These are phyloP conservation scores for Trichoderma simmonsii DNA, from an alignment of 2,329 filamentous ascomycete genomes.

Conservation along the genomic window DNA sequence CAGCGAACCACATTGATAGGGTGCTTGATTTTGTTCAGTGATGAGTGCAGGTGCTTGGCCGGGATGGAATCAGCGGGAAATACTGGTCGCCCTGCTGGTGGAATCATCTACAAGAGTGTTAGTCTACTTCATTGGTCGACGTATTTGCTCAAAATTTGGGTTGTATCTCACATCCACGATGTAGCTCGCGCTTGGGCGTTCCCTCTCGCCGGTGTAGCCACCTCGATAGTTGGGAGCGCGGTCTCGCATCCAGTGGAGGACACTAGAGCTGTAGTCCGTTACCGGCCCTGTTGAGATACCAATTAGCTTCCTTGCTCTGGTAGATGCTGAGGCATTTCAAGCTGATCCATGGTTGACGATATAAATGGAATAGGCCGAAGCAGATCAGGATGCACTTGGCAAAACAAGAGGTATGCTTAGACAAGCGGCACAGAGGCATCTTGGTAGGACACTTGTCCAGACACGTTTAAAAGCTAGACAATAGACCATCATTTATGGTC, in stretches of 20 bases:
- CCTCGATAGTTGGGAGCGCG: conserved; percentile 68
- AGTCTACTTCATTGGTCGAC: conserved; percentile 16
- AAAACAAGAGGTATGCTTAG: background rate
- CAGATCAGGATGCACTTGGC: background rate
- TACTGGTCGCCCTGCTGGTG: conserved; percentile 71
- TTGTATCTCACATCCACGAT: conserved; percentile 67
- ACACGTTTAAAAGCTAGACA: background rate
- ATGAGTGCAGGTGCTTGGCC: conserved; percentile 95
- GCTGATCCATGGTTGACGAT: background rate
- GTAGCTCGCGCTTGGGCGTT: conserved; percentile 84
- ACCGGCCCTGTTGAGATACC: conserved; percentile 63
- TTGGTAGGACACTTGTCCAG: background rate
- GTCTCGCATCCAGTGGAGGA: conserved; percentile 88
- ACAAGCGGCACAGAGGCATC: background rate
- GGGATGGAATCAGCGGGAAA: conserved; percentile 83
- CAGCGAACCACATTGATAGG: conserved; percentile 95
- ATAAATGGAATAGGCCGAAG: background rate
- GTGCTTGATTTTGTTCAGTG: conserved; percentile 96
- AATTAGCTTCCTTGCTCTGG: background rate
- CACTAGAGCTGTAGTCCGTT: conserved; percentile 87
- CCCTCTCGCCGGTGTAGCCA: conserved; percentile 68
- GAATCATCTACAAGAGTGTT: conserved; percentile 65
- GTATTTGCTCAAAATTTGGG: background rate
- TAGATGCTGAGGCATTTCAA: background rate
- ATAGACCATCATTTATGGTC: background rate